phyloP scores from a whole-genome alignment of 2,329 filamentous ascomycete species.

The Sclerotinia subarctica region DNA sequence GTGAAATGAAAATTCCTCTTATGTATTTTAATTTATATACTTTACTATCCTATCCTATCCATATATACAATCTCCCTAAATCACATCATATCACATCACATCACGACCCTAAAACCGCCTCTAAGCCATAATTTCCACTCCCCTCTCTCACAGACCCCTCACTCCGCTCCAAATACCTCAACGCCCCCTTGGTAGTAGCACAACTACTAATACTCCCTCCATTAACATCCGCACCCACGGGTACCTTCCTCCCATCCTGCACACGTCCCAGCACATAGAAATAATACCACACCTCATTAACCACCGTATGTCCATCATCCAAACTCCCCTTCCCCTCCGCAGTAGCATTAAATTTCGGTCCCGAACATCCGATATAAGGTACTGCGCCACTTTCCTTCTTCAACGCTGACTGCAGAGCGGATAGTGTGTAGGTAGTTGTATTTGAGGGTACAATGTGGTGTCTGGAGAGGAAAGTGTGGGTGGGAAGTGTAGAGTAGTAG shows the following conservation, averaged over 20 bases:
- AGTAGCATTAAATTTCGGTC: slow-evolving; percentile 59
- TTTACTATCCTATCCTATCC: neutral
- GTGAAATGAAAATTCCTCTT: neutral
- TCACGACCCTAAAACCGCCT: slow-evolving; percentile 1
- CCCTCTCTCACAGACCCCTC: slow-evolving; percentile 4
- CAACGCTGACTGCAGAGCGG: slow-evolving; percentile 51
- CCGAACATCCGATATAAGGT: slow-evolving; percentile 61
- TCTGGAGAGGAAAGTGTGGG: slow-evolving; percentile 56
- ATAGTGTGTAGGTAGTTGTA: slow-evolving; percentile 53
- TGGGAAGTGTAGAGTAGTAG: slow-evolving; percentile 58
- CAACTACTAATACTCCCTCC: slow-evolving; percentile 53
- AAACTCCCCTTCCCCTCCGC: slow-evolving; percentile 50
- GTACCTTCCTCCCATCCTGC: slow-evolving; percentile 44
- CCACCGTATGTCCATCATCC: slow-evolving; percentile 55
- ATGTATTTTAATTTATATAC: neutral
- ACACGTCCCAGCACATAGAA: slow-evolving; percentile 56
- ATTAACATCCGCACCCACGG: slow-evolving; percentile 41
- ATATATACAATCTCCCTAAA: neutral
- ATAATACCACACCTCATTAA: slow-evolving; percentile 67
- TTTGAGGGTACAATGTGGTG: slow-evolving; percentile 57
- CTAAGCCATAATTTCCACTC: slow-evolving; percentile 5
- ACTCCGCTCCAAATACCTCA: slow-evolving; percentile 54
- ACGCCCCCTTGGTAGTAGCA: slow-evolving; percentile 50
- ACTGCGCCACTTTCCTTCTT: slow-evolving; percentile 49
- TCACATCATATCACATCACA: neutral